Conservation (phyloP, 352 stramenopile genomes). For the Pythium plurisporium region DNA sequence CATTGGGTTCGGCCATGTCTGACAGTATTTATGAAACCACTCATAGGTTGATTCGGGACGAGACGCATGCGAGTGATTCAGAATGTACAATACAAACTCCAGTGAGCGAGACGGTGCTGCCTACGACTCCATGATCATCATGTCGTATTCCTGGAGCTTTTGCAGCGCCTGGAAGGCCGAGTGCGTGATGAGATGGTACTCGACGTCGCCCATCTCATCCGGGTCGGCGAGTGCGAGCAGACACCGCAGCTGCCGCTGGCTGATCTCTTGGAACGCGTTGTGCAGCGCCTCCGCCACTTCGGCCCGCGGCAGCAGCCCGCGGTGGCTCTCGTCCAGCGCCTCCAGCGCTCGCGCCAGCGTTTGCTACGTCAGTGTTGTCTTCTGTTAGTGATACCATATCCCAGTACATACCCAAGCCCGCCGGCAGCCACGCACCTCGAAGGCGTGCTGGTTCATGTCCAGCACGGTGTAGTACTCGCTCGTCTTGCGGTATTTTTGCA, state of each 20-base stretch:
- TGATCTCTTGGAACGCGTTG: conserved; percentile 65
- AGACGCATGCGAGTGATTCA: too few species aligned
- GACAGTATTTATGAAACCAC: conserved; percentile 3
- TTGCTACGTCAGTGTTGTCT: conserved; percentile 28
- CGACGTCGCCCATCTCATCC: conserved; percentile 64
- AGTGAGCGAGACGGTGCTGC: too few species aligned
- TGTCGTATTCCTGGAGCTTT: conserved; percentile 81
- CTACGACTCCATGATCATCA: conserved; percentile 70
- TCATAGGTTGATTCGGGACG: too few species aligned
- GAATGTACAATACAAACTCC: not conserved
- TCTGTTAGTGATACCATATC: not conserved
- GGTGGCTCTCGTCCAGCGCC: conserved; percentile 55
- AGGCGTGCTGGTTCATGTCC: conserved; percentile 76
- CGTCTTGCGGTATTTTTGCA: conserved; percentile 65
- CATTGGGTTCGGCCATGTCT: conserved; percentile 46
- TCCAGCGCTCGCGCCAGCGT: conserved; percentile 56
- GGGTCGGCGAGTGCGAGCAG: conserved; percentile 58
- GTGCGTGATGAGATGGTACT: conserved; percentile 65
- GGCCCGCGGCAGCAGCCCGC: conserved; percentile 45
- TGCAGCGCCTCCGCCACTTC: conserved; percentile 53
- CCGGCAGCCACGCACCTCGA: conserved; percentile 39
- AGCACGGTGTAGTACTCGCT: conserved; percentile 76
- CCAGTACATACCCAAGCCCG: not conserved
- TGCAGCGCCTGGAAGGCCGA: conserved; percentile 73
- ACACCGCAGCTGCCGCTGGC: conserved; percentile 51